Evolutionary conservation across 2,329 filamentous ascomycete species (phyloP), one percentile per base, ranked within the genome.

Genomic region (Hypoxylon sp.): DNA sequence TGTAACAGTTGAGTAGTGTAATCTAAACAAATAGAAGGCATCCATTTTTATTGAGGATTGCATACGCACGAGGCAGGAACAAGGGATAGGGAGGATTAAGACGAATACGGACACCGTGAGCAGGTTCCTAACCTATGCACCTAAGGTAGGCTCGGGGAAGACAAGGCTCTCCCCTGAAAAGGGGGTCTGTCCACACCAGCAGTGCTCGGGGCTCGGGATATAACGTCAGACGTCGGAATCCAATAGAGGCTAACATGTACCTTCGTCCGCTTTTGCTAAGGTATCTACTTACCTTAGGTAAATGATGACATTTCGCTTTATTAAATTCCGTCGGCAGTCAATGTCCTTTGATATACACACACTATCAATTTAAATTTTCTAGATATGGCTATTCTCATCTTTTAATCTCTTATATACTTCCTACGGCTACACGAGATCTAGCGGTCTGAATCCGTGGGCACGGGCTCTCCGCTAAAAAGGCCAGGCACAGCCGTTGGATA

Each of bases 191-290:
- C 19, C 24, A 26, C 7, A 7, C 24, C 54, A 51, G 37, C 49
- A 26, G 56, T 61, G 57, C 57, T 60, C 53, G 32, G 61, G 47
- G 61, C 52, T 60, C 56, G 62, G 62, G 62, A 61, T 64, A 61
- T 49, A 58, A 64, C 62, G 22, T 41, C 34, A 48, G 32, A 47
- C n/a, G 7, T 56, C 6, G 13, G 28, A 47, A 17, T 37, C 4
- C 32, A 37, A 37, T 13, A 43, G 4, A 19, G 19, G 15, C 19
- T 8, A 43, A 26, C 24, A 26, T 26, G n/a, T n/a, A n/a, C n/a
- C n/a, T n/a, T n/a, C 24, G 24, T 26, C 24, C 24, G 24, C 24
- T 26, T 26, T 26, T 26, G n/a, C n/a, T n/a, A n/a, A n/a, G n/a
- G n/a, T n/a, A n/a, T n/a, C n/a, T n/a, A n/a, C n/a, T n/a, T 26